Conservation (phyloP, 2,329 filamentous ascomycete species). For the Fusarium nisikadoi region DNA sequence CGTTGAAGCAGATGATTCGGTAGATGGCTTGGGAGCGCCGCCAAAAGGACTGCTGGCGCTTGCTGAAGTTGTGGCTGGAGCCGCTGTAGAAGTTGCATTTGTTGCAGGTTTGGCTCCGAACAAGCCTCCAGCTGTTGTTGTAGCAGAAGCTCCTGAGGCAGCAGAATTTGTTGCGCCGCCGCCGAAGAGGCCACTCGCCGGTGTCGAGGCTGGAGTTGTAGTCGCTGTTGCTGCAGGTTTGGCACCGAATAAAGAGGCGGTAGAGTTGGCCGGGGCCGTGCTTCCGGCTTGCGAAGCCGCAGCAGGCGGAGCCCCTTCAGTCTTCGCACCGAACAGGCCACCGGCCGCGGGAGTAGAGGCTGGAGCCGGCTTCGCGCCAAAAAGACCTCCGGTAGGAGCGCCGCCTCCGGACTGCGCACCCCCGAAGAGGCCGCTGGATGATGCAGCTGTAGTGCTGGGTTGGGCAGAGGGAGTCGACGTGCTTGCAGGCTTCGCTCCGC, state of each 20-base stretch:
- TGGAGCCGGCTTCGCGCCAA: conserved; percentile 47
- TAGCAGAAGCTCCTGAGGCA: conserved; percentile 45
- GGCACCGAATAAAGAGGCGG: conserved; percentile 53
- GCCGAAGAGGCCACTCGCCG: conserved; percentile 52
- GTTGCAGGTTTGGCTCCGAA: conserved; percentile 49
- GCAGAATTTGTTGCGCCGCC: conserved; percentile 44
- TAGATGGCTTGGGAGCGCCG: conserved; percentile 35
- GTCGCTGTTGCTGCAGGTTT: conserved; percentile 53
- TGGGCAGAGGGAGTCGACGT: conserved; percentile 33
- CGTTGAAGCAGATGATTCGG: conserved; percentile 36
- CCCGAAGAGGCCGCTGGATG: conserved; percentile 49
- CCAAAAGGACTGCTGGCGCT: conserved; percentile 42
- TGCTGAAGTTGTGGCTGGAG: conserved; percentile 43
- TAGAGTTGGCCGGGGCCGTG: conserved; percentile 36
- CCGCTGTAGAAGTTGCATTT: conserved; percentile 43
- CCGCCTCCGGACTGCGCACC: conserved; percentile 47
- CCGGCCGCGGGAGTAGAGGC: conserved; percentile 41
- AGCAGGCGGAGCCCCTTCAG: conserved; percentile 39
- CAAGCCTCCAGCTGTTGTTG: conserved; percentile 46
- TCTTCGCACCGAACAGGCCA: conserved; percentile 38
- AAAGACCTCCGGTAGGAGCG: conserved; percentile 48
- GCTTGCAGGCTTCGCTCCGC: conserved; percentile 43
- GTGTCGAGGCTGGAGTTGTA: conserved; percentile 47
- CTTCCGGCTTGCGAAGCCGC: conserved; percentile 33
- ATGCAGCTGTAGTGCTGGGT: conserved; percentile 29